These are phyloP conservation scores for Aplosporella prunicola DNA, from an alignment of 2,329 filamentous ascomycete species.

Conservation along the genomic window DNA sequence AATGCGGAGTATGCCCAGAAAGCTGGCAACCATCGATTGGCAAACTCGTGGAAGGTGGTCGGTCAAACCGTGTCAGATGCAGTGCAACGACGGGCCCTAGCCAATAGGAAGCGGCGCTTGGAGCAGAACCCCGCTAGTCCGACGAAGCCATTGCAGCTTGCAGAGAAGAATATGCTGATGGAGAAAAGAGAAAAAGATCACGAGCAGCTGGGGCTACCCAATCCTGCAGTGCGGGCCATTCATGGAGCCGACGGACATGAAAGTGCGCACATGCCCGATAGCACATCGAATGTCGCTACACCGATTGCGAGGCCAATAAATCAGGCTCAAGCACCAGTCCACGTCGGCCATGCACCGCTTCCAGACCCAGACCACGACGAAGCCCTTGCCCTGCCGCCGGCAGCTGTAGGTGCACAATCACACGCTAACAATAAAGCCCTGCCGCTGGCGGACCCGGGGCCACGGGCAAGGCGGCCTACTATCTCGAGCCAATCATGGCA, in stretches of 20 bases:
- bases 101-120: slow-evolving; percentile 20
- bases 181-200: too few species aligned
- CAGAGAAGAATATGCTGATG: slow-evolving; percentile 5
- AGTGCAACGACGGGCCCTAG: slow-evolving; percentile 11
- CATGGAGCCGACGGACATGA: slow-evolving; percentile 22
- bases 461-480: slow-evolving; percentile 4
- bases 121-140: slow-evolving; percentile 14
- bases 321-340: slow-evolving; percentile 9
- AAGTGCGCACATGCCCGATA: slow-evolving; percentile 33
- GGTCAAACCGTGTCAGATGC: slow-evolving; percentile 29
- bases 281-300: slow-evolving; percentile 47
- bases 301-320: slow-evolving; percentile 41
- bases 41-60: slow-evolving; percentile 51
- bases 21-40: slow-evolving; percentile 41
- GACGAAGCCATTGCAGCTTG: slow-evolving; percentile 3
- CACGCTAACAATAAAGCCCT: slow-evolving; percentile 16
- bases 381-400: slow-evolving; percentile 26
- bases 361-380: slow-evolving; percentile 30
- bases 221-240: slow-evolving; percentile 26
- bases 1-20: slow-evolving; percentile 47
- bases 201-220: slow-evolving; percentile 14
- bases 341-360: slow-evolving; percentile 15
- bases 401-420: slow-evolving; percentile 14
- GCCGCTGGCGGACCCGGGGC: neutral
- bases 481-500: slow-evolving; percentile 11